Conservation (phyloP, 805 yeast species). For the Yamadazyma takamatsuzukensis region DNA sequence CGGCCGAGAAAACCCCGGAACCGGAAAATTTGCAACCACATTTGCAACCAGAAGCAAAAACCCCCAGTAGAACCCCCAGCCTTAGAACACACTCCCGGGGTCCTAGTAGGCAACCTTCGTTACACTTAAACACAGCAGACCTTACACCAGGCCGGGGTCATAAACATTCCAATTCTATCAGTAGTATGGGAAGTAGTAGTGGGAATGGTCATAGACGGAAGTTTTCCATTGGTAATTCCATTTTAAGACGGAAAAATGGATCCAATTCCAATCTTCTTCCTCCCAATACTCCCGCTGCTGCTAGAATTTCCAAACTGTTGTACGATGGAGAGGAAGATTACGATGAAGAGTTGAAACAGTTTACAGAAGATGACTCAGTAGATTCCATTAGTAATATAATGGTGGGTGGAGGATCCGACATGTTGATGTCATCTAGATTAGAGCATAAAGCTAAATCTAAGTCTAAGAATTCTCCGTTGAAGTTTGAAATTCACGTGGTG, state of each 20-base stretch:
- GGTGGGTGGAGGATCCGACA: conserved; percentile 53
- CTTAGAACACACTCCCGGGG: conserved; percentile 6
- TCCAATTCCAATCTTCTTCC: conserved; percentile 36
- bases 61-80: neutral
- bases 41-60: conserved; percentile 11
- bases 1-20: conserved; percentile 27
- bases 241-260: conserved; percentile 49
- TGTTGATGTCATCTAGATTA: conserved; percentile 56
- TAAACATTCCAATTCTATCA: conserved; percentile 35
- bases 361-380: conserved; percentile 54
- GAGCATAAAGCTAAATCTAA: conserved; percentile 39
- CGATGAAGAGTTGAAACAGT: conserved; percentile 20
- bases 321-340: conserved; percentile 24
- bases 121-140: conserved; percentile 29
- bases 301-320: conserved; percentile 28
- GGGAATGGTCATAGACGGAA: conserved; percentile 51
- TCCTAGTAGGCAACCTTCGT: conserved; percentile 39
- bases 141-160: conserved; percentile 32
- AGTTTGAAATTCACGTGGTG: conserved; percentile 88
- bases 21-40: conserved; percentile 11
- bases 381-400: conserved; percentile 51
- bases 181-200: conserved; percentile 14
- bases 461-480: conserved; percentile 51
- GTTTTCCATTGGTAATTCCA: conserved; percentile 59
- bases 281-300: conserved; percentile 56